These are phyloP conservation scores for Medakamo hakoo DNA, from an alignment of 139 green algal species.

Conservation along the genomic window DNA sequence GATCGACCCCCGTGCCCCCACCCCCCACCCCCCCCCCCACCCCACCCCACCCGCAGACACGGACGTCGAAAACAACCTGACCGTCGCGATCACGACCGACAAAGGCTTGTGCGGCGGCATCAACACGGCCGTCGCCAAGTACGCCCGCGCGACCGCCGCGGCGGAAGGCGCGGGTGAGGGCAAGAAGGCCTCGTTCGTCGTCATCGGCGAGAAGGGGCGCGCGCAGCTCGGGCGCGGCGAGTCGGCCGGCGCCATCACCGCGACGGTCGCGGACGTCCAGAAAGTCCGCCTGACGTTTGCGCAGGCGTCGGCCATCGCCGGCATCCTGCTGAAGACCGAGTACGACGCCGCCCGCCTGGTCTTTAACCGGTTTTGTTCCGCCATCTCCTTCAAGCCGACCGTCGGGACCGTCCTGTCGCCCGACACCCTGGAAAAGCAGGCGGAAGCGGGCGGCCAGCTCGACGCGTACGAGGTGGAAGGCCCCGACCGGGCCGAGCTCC, in stretches of 20 bases:
- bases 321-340: slow-evolving; percentile 80
- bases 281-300: slow-evolving; percentile 63
- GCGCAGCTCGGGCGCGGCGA: slow-evolving; percentile 60
- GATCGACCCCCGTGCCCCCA: too few species aligned
- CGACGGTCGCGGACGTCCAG: slow-evolving; percentile 37
- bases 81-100: slow-evolving; percentile 79
- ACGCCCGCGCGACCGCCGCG: slow-evolving; percentile 25
- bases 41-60: too few species aligned
- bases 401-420: slow-evolving; percentile 78
- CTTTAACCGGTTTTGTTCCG: slow-evolving; percentile 88
- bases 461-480: slow-evolving; percentile 93
- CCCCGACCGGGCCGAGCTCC: slow-evolving; percentile 63
- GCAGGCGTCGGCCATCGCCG: slow-evolving; percentile 51
- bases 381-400: slow-evolving; percentile 88
- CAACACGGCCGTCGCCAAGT: slow-evolving; percentile 90
- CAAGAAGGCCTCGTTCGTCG: slow-evolving; percentile 23
- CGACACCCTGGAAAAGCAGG: slow-evolving; percentile 60
- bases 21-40: too few species aligned
- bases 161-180: slow-evolving; percentile 11
- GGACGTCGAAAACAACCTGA: slow-evolving; percentile 48
- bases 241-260: slow-evolving; percentile 18
- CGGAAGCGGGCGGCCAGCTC: slow-evolving; percentile 53
- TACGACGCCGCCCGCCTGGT: slow-evolving; percentile 62
- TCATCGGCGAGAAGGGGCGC: slow-evolving; percentile 86
- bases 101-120: slow-evolving; percentile 93